These are phyloP conservation scores for Chaetomium sp. DNA, from an alignment of 2,329 filamentous ascomycete species.

Conservation along the genomic window DNA sequence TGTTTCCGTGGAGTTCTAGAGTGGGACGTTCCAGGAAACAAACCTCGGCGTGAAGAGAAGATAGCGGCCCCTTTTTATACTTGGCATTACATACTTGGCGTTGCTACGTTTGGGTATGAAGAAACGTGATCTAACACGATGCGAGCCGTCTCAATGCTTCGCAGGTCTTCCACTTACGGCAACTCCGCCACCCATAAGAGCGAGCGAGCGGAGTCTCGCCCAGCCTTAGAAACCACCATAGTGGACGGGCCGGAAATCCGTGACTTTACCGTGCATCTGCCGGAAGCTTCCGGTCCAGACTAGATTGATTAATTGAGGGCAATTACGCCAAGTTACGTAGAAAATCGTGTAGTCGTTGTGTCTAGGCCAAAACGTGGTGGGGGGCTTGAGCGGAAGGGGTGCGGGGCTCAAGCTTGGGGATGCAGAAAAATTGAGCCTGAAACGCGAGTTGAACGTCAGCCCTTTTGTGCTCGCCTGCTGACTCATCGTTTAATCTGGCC, in stretches of 20 bases:
- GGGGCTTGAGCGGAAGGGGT: background rate
- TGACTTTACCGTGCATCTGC: no score
- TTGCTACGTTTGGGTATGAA: no score
- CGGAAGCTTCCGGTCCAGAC: no score
- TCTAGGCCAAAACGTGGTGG: background rate
- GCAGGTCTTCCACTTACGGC: background rate
- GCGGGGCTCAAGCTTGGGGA: background rate
- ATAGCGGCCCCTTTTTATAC: background rate
- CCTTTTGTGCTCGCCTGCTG: slow-evolving; percentile 9
- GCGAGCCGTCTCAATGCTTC: background rate
- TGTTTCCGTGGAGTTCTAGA: background rate
- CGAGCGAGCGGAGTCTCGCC: background rate
- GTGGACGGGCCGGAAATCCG: no score
- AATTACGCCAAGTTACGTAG: no score
- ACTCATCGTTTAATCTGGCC: slow-evolving; percentile 14
- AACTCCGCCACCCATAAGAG: background rate
- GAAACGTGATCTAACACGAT: no score
- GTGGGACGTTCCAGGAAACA: no score
- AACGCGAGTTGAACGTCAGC: slow-evolving; percentile 16
- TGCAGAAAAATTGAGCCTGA: slow-evolving; percentile 5
- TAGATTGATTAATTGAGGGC: no score
- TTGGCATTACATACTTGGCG: background rate
- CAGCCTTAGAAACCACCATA: no score
- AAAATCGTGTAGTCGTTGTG: no score
- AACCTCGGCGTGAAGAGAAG: no score